Percentiles rank a stretch among this genome's conserved stretches.
Evolutionary conservation across 305 asterid genomes (phyloP).

Genomic region (Fraxinus nigra): DNA sequence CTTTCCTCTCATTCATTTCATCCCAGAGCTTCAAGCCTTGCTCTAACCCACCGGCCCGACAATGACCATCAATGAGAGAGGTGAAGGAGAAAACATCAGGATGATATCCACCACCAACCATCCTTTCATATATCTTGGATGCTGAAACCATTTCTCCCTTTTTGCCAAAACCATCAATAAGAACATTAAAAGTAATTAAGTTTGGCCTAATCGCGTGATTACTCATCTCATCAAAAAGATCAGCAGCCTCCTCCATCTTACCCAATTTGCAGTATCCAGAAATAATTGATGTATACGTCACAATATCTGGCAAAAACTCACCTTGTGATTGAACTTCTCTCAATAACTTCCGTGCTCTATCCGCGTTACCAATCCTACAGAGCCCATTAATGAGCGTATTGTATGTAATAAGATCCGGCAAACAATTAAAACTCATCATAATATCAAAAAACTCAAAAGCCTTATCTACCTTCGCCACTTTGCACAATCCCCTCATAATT

Average conservation of each 20-base stretch:
- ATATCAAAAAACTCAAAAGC: conserved; percentile 61
- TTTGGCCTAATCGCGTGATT: conserved; percentile 51
- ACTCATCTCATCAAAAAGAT: conserved; percentile 59
- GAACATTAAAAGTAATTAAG: conserved; percentile 56
- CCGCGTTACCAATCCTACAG: conserved; percentile 53
- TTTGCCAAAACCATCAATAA: conserved; percentile 78
- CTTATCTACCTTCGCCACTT: conserved; percentile 43
- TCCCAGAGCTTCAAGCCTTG: conserved; percentile 59
- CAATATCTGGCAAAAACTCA: conserved; percentile 58
- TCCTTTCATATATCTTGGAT: conserved; percentile 38
- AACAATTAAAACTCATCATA: conserved; percentile 57
- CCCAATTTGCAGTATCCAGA: conserved; percentile 65
- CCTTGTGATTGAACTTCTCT: conserved; percentile 42
- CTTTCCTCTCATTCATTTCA: conserved; percentile 57
- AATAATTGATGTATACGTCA: conserved; percentile 70
- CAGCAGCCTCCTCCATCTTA: conserved; percentile 49
- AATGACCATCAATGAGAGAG: conserved; percentile 66
- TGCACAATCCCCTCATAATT: conserved; percentile 67
- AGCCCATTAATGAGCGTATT: conserved; percentile 68
- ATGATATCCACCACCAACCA: conserved; percentile 38
- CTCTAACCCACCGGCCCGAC: conserved; percentile 65
- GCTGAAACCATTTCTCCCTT: conserved; percentile 63
- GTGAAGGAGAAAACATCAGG: conserved; percentile 89
- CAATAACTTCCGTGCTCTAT: conserved; percentile 54
- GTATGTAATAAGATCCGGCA: conserved; percentile 58